Evolutionary conservation across 768 basidiomycete genomes (phyloP).

Genomic region (Lentinula edodes): DNA sequence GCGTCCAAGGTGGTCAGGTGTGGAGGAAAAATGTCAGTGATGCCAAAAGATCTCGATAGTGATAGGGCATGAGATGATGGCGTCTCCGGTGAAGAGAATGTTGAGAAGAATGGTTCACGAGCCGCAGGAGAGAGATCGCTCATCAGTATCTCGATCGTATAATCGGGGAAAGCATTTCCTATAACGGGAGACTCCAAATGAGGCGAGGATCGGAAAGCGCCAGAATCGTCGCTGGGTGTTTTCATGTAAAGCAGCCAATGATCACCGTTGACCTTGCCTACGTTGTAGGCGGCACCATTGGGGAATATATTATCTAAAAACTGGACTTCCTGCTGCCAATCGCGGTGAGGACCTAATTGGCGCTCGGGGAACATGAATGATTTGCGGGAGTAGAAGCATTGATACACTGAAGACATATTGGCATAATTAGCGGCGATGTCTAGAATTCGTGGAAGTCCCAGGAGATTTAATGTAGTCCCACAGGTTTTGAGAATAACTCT

Average conservation of each 20-base stretch:
- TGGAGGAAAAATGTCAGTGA: conserved; percentile 75
- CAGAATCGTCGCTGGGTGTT: conserved; percentile 33
- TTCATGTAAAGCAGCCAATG: conserved; percentile 98
- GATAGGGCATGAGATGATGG: conserved; percentile 51
- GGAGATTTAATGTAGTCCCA: conserved; percentile 95
- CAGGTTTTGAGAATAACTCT: conserved; percentile 98
- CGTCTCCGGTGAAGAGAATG: conserved; percentile 21
- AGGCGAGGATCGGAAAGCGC: conserved; percentile 14
- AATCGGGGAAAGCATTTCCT: conserved; percentile 51
- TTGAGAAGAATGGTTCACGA: conserved; percentile 72
- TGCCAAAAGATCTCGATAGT: conserved; percentile 70
- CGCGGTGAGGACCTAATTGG: conserved; percentile 86
- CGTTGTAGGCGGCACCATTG: conserved; percentile 89
- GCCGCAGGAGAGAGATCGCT: conserved; percentile 74
- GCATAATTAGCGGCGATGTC: conserved; percentile 79
- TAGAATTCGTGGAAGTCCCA: conserved; percentile 91
- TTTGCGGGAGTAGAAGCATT: conserved; percentile 97
- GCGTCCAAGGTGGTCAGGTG: conserved; percentile 83
- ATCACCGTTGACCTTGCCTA: conserved; percentile 97
- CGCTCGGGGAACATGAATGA: conserved; percentile 99
- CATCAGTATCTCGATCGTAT: conserved; percentile 98
- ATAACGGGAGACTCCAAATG: conserved; percentile 10
- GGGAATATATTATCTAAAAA: conserved; percentile 88
- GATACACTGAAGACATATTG: conserved; percentile 64
- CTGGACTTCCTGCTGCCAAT: conserved; percentile 91